Conservation (phyloP, 345 rosid species). For the Aethionema arabicum region DNA sequence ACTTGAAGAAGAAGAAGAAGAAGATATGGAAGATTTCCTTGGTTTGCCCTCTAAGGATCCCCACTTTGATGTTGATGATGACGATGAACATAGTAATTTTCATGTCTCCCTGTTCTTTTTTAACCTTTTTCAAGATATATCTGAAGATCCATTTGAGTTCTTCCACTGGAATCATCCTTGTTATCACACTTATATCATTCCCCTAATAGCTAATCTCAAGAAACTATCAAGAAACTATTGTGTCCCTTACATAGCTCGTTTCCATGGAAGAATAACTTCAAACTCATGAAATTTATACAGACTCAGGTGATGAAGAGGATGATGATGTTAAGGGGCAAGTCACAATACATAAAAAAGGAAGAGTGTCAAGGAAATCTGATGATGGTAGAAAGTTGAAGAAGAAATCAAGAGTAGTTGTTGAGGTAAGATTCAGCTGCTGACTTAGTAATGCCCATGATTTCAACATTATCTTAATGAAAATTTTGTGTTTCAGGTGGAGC, state of each 20-base stretch:
- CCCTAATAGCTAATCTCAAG: too few species aligned
- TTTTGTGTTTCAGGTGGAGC: conserved; percentile 52
- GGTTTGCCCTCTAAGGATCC: conserved; percentile 39
- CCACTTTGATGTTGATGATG: conserved; percentile 35
- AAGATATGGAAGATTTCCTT: conserved; percentile 85
- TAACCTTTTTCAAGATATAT: neutral
- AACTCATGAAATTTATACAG: conserved; percentile 24
- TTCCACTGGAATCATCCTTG: neutral
- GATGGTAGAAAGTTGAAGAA: conserved; percentile 58
- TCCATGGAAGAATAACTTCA: neutral
- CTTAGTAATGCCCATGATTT: conserved; percentile 1
- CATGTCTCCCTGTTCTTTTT: neutral
- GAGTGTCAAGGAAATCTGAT: conserved; percentile 41
- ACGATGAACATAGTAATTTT: conserved; percentile 37
- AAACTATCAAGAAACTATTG: too few species aligned
- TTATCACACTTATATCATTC: too few species aligned
- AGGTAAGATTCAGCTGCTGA: conserved; percentile 49
- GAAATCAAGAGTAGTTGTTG: conserved; percentile 70
- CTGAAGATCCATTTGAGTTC: neutral
- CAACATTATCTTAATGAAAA: neutral
- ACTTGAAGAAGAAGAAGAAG: conserved; percentile 86
- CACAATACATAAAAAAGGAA: conserved; percentile 46
- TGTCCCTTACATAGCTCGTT: neutral
- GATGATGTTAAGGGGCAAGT: conserved; percentile 48
- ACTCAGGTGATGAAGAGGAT: conserved; percentile 28